A percentile compares a stretch with the other conserved stretches of the same genome.
These are phyloP conservation scores for Saccharomycopsis babjevae DNA, from an alignment of 805 yeast species.

Conservation along the genomic window DNA sequence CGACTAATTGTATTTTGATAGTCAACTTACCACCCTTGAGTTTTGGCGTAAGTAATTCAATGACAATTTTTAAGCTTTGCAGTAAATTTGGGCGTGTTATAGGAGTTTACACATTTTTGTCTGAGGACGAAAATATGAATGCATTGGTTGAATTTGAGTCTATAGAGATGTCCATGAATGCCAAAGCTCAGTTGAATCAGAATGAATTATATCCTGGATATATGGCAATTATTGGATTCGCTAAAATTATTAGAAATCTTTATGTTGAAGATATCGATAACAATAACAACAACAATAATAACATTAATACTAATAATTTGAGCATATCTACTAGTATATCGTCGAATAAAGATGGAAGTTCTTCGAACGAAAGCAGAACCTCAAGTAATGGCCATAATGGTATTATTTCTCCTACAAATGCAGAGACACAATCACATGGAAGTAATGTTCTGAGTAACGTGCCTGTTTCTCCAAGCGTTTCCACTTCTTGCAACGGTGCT, in stretches of 20 bases:
- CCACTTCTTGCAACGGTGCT: background rate
- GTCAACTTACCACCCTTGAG: constrained; percentile 64
- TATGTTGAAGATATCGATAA: constrained; percentile 1
- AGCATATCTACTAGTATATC: background rate
- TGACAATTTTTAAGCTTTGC: constrained; percentile 42
- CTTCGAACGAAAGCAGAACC: background rate
- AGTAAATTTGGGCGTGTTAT: constrained; percentile 51
- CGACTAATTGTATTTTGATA: constrained; percentile 67
- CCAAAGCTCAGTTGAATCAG: constrained; percentile 70
- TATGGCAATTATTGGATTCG: constrained; percentile 73
- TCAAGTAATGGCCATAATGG: background rate
- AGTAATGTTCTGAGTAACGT: background rate
- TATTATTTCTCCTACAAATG: background rate
- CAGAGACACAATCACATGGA: background rate
- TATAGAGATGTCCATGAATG: constrained; percentile 67
- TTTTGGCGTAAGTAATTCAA: constrained; percentile 43
- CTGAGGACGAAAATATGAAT: constrained; percentile 24
- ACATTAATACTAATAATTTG: background rate
- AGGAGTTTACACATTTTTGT: constrained; percentile 46
- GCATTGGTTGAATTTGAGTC: constrained; percentile 66
- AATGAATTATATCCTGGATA: constrained; percentile 74
- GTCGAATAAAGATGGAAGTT: background rate
- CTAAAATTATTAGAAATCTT: constrained; percentile 39
- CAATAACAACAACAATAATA: background rate
- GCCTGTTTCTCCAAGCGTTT: background rate